Conservation (phyloP, 495 filamentous ascomycete genomes). For the Aspergillus avenaceus region DNA sequence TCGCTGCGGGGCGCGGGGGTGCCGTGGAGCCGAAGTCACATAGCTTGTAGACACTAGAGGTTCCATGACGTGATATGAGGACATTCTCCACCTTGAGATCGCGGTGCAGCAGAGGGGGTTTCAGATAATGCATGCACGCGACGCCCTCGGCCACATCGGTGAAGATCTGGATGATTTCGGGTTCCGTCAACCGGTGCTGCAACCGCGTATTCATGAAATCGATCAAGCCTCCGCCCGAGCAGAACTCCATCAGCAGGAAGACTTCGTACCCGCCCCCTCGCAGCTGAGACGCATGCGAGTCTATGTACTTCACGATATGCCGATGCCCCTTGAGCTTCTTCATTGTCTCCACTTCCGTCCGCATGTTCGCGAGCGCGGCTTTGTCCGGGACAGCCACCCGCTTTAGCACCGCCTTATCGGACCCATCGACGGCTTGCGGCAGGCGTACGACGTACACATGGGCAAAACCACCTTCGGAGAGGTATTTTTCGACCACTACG, state of each 20-base stretch:
- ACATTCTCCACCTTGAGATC: conserved; percentile 99
- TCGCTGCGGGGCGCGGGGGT: conserved; percentile 76
- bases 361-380: conserved; percentile 88
- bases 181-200: conserved; percentile 94
- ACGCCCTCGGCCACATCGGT: conserved; percentile 93
- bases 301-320: conserved; percentile 95
- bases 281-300: conserved; percentile 93
- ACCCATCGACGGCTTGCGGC: conserved; percentile 69
- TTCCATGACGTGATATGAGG: conserved; percentile 68
- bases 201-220: conserved; percentile 99
- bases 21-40: conserved; percentile 97
- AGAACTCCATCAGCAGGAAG: conserved; percentile 96
- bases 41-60: conserved; percentile 74
- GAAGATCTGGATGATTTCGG: conserved; percentile 96
- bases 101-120: conserved; percentile 86
- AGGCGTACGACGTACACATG: conserved; percentile 96
- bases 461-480: conserved; percentile 97
- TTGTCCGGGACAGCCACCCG: conserved; percentile 97
- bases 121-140: conserved; percentile 98
- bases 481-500: conserved; percentile 95
- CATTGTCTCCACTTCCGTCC: conserved; percentile 99
- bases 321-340: conserved; percentile 95
- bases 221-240: conserved; percentile 80
- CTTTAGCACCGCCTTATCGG: conserved; percentile 87
- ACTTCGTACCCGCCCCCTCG: conserved; percentile 94